Conservation (phyloP, 305 asterid genomes). For the Salvia sclarea region DNA sequence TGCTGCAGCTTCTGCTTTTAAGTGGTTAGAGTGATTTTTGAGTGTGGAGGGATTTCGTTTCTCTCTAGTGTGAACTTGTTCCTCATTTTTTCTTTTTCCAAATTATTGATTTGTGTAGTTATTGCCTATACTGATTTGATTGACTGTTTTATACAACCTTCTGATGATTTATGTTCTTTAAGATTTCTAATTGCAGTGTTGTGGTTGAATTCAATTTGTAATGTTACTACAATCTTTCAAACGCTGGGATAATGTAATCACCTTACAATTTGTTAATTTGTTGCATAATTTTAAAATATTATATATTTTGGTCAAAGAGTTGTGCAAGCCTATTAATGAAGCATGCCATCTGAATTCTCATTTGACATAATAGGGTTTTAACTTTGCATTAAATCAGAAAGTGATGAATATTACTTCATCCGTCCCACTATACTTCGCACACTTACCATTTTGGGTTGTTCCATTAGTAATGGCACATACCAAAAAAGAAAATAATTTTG, state of each 20-base stretch:
- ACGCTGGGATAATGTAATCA: neutral
- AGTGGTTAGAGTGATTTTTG: conserved; percentile 26
- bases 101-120: conserved; percentile 26
- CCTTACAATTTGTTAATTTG: neutral
- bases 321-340: neutral
- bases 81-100: neutral
- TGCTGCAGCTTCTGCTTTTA: conserved; percentile 29
- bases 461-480: too few relatives aligned
- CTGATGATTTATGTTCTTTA: neutral
- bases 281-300: neutral
- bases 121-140: conserved; percentile 12
- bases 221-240: too few relatives aligned
- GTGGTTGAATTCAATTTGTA: neutral
- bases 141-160: conserved; percentile 18
- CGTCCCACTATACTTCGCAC: too few relatives aligned
- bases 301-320: too few relatives aligned
- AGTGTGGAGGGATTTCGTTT: conserved; percentile 42
- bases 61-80: conserved; percentile 40
- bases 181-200: neutral
- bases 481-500: too few relatives aligned
- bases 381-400: too few relatives aligned
- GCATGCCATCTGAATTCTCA: neutral
- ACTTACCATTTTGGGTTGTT: too few relatives aligned
- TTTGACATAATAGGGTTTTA: too few relatives aligned
- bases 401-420: too few relatives aligned